Evolutionary conservation across 1,139 yeast species (phyloP), one percentile per base, ranked within the genome.

Genomic region (Yamadazyma friedrichii): DNA sequence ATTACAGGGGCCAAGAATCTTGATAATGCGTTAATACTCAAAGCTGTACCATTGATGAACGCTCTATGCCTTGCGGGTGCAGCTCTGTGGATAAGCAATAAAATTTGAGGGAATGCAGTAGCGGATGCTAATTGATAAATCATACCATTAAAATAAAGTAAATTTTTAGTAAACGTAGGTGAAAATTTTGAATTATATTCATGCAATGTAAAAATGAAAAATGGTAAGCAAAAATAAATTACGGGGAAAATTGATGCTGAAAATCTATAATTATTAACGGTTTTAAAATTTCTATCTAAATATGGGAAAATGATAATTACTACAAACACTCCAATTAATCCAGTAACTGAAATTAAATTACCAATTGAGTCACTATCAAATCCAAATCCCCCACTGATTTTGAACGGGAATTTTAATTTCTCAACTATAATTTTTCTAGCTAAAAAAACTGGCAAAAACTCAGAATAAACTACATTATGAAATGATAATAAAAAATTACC

Each of bases 381-480:
- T 13, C 62, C 62, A 50, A 61, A 61, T 4, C 68, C 69, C 2
- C 69, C 69, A 16, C 51, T 50, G 10, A 61, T 56, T n/a, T 35
- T 45, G 34, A 56, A 54, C 9, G 68, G 69, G 53, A 81, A 78
- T 29, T 59, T 50, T 13, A 79, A 52, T 31, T 42, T 38, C 25
- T 50, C 47, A 1, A 58, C 56, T 30, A 54, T 61, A 36, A 75
- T 61, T 30, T 67, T 63, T n/a, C 79, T 67, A 0, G 85, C 82
- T 16, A 80, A 59, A 43, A 77, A 75, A 4, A 82, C 76, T 9
- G 88, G 86, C 35, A 80, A 59, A 46, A 82, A 78, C 55, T 82
- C 86, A 38, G 69, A 70, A 54, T 67, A 78, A 5, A 78, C 75
- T n/a, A 78, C 64, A n/a, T 67, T 58, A 51, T 78, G 84, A 44